Conservation (phyloP, 495 filamentous ascomycete genomes). For the Recurvomyces mirabilis region DNA sequence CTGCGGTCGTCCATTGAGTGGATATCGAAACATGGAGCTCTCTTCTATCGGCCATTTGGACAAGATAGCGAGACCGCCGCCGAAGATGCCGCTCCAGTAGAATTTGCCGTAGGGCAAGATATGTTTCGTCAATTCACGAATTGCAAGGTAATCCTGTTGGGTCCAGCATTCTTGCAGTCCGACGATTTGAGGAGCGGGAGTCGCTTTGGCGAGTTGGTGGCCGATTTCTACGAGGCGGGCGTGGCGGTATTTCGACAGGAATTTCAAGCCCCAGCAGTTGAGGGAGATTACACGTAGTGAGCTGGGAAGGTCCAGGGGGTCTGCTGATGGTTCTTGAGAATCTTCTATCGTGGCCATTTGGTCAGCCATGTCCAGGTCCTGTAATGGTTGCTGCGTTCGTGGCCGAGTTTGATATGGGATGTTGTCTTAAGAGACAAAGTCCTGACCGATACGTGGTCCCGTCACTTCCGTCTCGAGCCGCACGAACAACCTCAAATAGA, state of each 20-base stretch:
- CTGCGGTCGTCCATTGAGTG: conserved; percentile 86
- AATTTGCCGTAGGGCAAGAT: conserved; percentile 91
- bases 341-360: no score
- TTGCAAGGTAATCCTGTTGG: conserved; percentile 74
- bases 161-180: conserved; percentile 95
- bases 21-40: conserved; percentile 72
- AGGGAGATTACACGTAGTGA: conserved; percentile 63
- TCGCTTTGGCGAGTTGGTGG: conserved; percentile 30
- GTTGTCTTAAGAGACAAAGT: no score
- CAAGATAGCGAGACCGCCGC: conserved; percentile 83
- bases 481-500: no score
- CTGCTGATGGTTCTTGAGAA: no score
- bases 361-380: no score
- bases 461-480: no score
- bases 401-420: no score
- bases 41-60: conserved; percentile 94
- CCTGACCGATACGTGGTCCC: no score
- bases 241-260: conserved; percentile 63
- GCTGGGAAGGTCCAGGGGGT: conserved; percentile 10
- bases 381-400: no score
- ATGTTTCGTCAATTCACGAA: conserved; percentile 60
- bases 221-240: conserved; percentile 81
- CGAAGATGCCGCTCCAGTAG: conserved; percentile 81
- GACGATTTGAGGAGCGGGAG: conserved; percentile 71
- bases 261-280: conserved; percentile 96